Evolutionary conservation across 1,139 yeast species (phyloP).

Genomic region (Pichia kudriavzevii): DNA sequence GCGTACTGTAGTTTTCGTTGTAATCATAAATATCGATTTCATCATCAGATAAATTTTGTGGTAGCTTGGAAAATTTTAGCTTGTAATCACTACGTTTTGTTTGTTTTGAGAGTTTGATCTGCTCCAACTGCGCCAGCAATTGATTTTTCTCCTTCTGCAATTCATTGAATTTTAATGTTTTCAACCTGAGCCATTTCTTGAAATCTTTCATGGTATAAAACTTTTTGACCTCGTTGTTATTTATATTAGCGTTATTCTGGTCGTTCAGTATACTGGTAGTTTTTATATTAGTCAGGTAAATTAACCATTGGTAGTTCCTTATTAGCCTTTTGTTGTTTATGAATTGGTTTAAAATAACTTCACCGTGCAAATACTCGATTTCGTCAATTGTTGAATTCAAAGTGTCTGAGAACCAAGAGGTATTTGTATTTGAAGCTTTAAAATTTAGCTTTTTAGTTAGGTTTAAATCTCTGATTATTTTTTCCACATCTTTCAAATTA

Average conservation of each 20-base stretch:
- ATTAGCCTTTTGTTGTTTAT: conserved; percentile 27
- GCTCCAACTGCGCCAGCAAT: conserved; percentile 8
- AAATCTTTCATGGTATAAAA: conserved; percentile 17
- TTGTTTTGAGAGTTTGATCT: conserved; percentile 3
- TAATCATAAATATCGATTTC: conserved; percentile 11
- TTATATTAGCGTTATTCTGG: conserved; percentile 10
- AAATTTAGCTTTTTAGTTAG: conserved; percentile 17
- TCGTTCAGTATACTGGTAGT: conserved; percentile 18
- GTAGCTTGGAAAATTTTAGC: conserved; percentile 5
- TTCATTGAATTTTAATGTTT: conserved; percentile 7
- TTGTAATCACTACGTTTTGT: conserved; percentile 2
- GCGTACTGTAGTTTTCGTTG: conserved; percentile 1
- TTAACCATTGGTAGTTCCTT: conserved; percentile 28
- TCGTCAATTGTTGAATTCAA: conserved; percentile 26
- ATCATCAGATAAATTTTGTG: conserved; percentile 4
- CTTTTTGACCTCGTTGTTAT: conserved; percentile 8
- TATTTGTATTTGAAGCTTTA: conserved; percentile 18
- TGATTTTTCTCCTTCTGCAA: conserved; percentile 5
- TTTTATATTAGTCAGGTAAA: conserved; percentile 22
- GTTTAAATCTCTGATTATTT: conserved; percentile 20
- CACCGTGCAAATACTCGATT: conserved; percentile 29
- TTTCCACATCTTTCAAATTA: conserved; percentile 20
- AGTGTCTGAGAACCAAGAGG: conserved; percentile 21
- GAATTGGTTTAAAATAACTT: conserved; percentile 28
- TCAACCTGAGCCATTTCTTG: conserved; percentile 15